Evolutionary conservation across 306 rosid species (phyloP).

Genomic region (Casuarina cunninghamiana): DNA sequence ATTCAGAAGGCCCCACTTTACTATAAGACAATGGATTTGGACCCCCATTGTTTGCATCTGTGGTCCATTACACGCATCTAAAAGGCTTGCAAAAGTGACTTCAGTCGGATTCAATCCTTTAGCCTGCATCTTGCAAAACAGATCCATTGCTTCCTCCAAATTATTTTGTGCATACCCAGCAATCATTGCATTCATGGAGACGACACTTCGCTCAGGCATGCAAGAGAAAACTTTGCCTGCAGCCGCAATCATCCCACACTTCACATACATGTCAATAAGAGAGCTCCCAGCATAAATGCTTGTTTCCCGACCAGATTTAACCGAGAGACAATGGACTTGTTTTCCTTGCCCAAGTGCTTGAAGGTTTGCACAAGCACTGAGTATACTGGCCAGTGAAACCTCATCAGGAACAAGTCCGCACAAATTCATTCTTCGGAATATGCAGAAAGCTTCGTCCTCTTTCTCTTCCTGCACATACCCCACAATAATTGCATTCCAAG

Average conservation of each 20-base stretch:
- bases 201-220: slow-evolving; percentile 61
- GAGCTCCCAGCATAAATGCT: slow-evolving; percentile 73
- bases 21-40: slow-evolving; percentile 58
- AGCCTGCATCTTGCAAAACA: slow-evolving; percentile 55
- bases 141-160: slow-evolving; percentile 49
- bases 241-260: slow-evolving; percentile 51
- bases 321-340: slow-evolving; percentile 64
- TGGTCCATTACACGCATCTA: slow-evolving; percentile 62
- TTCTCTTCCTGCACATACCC: slow-evolving; percentile 71
- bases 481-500: slow-evolving; percentile 85
- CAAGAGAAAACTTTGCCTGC: slow-evolving; percentile 50
- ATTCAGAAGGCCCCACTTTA: slow-evolving; percentile 57
- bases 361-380: slow-evolving; percentile 73
- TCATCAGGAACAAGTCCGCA: slow-evolving; percentile 60
- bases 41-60: slow-evolving; percentile 48
- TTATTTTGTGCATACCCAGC: slow-evolving; percentile 58
- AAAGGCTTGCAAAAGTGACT: slow-evolving; percentile 62
- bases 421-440: slow-evolving; percentile 64
- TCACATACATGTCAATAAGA: slow-evolving; percentile 82
- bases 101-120: slow-evolving; percentile 63
- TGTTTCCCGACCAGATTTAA: slow-evolving; percentile 71
- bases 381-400: slow-evolving; percentile 78
- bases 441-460: slow-evolving; percentile 54
- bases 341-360: slow-evolving; percentile 50
- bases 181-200: slow-evolving; percentile 68